phyloP scores from a whole-genome alignment of 2,329 filamentous ascomycete genomes.

The Pseudonectria buxi region DNA sequence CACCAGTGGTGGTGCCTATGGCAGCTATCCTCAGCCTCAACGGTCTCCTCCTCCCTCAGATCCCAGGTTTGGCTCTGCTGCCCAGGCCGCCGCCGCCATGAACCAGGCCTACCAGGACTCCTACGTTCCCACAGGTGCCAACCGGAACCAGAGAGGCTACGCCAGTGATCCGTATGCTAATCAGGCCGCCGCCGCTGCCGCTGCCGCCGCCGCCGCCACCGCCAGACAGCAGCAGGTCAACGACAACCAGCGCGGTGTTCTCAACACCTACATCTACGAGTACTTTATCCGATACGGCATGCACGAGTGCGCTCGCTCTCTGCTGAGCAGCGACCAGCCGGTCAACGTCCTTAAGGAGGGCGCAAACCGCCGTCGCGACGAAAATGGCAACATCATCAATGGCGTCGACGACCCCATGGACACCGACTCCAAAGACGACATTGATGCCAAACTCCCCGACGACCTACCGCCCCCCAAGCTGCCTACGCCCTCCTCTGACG shows the following conservation, averaged over 20 bases:
- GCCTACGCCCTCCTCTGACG: constrained; percentile 57
- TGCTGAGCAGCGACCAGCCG: constrained; percentile 60
- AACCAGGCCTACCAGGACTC: constrained; percentile 27
- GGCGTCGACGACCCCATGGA: constrained; percentile 73
- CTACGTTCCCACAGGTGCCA: constrained; percentile 32
- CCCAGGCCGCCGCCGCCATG: constrained; percentile 24
- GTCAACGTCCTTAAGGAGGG: constrained; percentile 63
- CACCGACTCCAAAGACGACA: constrained; percentile 72
- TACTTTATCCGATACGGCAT: constrained; percentile 84
- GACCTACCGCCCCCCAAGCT: constrained; percentile 73
- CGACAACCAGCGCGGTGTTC: constrained; percentile 46
- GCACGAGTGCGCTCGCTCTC: constrained; percentile 72
- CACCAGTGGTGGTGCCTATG: constrained; percentile 26
- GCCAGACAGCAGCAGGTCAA: constrained; percentile 35
- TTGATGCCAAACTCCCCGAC: constrained; percentile 66
- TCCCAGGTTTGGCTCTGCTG: constrained; percentile 25
- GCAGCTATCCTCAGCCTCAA: constrained; percentile 25
- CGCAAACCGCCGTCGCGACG: constrained; percentile 59
- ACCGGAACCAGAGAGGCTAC: constrained; percentile 26
- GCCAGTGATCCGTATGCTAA: constrained; percentile 28
- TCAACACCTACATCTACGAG: constrained; percentile 88
- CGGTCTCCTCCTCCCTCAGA: constrained; percentile 28
- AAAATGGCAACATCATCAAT: constrained; percentile 61
- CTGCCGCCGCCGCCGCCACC: constrained; percentile 24
- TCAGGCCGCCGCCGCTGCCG: constrained; percentile 22